phyloP scores from a whole-genome alignment of 306 rosid species.

The Dryas drummondii region DNA sequence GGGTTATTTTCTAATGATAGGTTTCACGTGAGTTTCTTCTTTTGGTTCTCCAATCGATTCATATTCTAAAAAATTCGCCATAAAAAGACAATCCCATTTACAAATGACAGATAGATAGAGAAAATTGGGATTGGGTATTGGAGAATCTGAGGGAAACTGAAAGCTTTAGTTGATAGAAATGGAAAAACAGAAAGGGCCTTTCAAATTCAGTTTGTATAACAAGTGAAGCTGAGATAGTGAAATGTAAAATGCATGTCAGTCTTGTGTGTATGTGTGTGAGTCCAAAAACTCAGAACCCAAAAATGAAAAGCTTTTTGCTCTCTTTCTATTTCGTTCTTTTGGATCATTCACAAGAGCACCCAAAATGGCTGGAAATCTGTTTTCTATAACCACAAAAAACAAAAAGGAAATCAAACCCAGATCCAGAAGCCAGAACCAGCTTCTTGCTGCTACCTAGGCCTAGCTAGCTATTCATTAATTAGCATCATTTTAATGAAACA shows the following conservation, averaged over 20 bases:
- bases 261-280: background rate
- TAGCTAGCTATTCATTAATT: background rate
- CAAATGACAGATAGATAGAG: background rate
- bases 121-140: too few relatives aligned
- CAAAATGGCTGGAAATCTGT: conserved; percentile 1
- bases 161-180: conserved; percentile 26
- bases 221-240: too few relatives aligned
- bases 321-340: conserved; percentile 8
- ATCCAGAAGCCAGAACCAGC: conserved; percentile 26
- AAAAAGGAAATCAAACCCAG: background rate
- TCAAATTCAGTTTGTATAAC: background rate
- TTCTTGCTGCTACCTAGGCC: too few relatives aligned
- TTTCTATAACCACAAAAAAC: background rate
- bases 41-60: conserved; percentile 15
- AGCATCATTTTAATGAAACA: conserved; percentile 30
- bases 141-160: background rate
- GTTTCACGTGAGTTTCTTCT: conserved; percentile 53
- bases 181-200: conserved; percentile 21
- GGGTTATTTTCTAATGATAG: conserved; percentile 14
- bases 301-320: background rate
- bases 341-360: conserved; percentile 11
- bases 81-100: conserved; percentile 18
- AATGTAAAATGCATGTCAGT: too few relatives aligned
- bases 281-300: background rate
- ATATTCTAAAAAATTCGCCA: conserved; percentile 21